Conservation (phyloP, 352 stramenopile species). For the Phytophthora litchii region DNA sequence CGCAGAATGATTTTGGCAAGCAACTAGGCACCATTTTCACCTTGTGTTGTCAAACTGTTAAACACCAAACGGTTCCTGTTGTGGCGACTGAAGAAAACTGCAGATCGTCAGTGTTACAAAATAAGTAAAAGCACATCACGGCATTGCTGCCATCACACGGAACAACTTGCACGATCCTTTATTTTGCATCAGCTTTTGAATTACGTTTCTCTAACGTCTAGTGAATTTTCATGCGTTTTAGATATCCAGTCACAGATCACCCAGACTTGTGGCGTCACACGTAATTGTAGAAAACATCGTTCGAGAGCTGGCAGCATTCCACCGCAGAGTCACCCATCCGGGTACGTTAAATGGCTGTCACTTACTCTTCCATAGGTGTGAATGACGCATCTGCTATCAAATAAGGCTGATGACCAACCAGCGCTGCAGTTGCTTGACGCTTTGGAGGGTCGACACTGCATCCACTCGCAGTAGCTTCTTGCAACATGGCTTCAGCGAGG, state of each 20-base stretch:
- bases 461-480: conserved; percentile 35
- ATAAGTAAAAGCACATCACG: conserved; percentile 1
- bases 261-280: conserved; percentile 17
- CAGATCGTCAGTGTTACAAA: conserved; percentile 1
- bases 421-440: conserved; percentile 10
- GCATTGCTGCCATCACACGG: too few relatives aligned
- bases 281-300: conserved; percentile 41
- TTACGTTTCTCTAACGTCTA: conserved; percentile 15
- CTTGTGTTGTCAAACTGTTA: too few relatives aligned
- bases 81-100: too few relatives aligned
- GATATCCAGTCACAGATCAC: conserved; percentile 15
- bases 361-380: conserved; percentile 52
- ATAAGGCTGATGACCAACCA: conserved; percentile 25
- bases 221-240: not conserved
- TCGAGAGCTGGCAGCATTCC: conserved; percentile 36
- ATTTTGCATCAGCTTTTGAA: conserved; percentile 5
- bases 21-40: not conserved
- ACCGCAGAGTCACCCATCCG: not conserved
- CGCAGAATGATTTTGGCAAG: conserved; percentile 14
- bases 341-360: conserved; percentile 1
- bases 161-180: conserved; percentile 2
- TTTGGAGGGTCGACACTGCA: conserved; percentile 8
- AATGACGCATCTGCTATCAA: conserved; percentile 40
- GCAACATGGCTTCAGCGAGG: conserved; percentile 63
- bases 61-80: too few relatives aligned